Evolutionary conservation across 768 basidiomycete species (phyloP).

Genomic region (Suillus paluster): DNA sequence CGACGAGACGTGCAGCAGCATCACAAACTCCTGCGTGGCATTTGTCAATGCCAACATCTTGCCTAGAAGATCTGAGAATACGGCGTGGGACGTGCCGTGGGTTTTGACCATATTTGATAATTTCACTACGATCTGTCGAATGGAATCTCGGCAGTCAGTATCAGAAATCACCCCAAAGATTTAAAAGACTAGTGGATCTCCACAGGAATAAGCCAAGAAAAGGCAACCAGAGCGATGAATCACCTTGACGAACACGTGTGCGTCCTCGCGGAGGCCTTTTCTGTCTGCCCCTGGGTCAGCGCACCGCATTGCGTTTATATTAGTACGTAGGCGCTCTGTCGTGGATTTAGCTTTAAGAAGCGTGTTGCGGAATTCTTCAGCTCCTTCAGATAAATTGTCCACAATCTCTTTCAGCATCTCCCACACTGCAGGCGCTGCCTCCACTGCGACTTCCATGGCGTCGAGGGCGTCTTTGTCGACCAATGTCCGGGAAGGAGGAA

Average conservation of each 20-base stretch:
- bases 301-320: constrained; percentile 61
- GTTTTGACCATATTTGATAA: constrained; percentile 76
- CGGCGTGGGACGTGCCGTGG: constrained; percentile 57
- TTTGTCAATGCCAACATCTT: constrained; percentile 80
- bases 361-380: constrained; percentile 54
- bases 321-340: constrained; percentile 64
- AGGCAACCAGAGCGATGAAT: constrained; percentile 13
- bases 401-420: constrained; percentile 75
- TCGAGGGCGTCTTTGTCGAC: constrained; percentile 82
- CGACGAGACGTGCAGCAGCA: constrained; percentile 84
- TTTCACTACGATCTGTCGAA: constrained; percentile 68
- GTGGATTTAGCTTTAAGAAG: constrained; percentile 66
- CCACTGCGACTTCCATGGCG: constrained; percentile 78
- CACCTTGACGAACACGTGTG: constrained; percentile 83
- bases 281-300: constrained; percentile 58
- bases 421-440: constrained; percentile 84
- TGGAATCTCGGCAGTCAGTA: background rate
- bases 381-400: constrained; percentile 58
- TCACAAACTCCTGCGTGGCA: constrained; percentile 85
- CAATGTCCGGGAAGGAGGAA: constrained; percentile 60
- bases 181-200: background rate
- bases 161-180: background rate
- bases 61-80: constrained; percentile 62
- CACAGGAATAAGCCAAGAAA: background rate
- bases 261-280: constrained; percentile 73